Evolutionary conservation across 108 stramenopile species (phyloP).

Genomic region (Chaetoceros tenuissimus): DNA sequence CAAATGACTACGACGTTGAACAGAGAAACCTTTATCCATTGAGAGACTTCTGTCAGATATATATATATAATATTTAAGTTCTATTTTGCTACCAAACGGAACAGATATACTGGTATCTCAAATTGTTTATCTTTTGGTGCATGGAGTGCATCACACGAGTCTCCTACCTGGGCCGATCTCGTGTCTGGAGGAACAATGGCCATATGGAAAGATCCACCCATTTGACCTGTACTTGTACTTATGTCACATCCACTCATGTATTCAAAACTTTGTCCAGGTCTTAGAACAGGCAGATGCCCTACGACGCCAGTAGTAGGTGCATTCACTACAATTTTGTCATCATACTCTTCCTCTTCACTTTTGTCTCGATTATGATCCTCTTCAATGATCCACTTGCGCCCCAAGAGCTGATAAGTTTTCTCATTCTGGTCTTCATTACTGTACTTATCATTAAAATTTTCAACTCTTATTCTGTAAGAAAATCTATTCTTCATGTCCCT

Average conservation of each 20-base stretch:
- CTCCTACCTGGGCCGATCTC: conserved; percentile 19
- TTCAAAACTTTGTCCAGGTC: conserved; percentile 39
- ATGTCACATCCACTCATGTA: conserved; percentile 49
- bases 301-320: conserved; percentile 48
- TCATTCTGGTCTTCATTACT: background rate
- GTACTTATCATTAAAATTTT: conserved; percentile 23
- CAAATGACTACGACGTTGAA: too few species aligned
- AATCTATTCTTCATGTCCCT: conserved; percentile 28
- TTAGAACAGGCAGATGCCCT: conserved; percentile 49
- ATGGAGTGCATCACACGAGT: conserved; percentile 13
- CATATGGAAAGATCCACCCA: conserved; percentile 42
- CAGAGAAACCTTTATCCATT: too few species aligned
- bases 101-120: conserved; percentile 20
- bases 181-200: conserved; percentile 12
- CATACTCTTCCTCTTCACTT: background rate
- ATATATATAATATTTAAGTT: too few species aligned
- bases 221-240: conserved; percentile 16
- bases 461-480: conserved; percentile 43
- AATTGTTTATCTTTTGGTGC: conserved; percentile 9
- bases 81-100: conserved; percentile 17
- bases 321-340: conserved; percentile 20
- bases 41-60: too few species aligned
- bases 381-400: conserved; percentile 40
- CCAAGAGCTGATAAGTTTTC: conserved; percentile 35
- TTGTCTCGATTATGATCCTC: conserved; percentile 13